Conservation (phyloP, 2,329 filamentous ascomycete genomes). For the Ophiostoma sp. region DNA sequence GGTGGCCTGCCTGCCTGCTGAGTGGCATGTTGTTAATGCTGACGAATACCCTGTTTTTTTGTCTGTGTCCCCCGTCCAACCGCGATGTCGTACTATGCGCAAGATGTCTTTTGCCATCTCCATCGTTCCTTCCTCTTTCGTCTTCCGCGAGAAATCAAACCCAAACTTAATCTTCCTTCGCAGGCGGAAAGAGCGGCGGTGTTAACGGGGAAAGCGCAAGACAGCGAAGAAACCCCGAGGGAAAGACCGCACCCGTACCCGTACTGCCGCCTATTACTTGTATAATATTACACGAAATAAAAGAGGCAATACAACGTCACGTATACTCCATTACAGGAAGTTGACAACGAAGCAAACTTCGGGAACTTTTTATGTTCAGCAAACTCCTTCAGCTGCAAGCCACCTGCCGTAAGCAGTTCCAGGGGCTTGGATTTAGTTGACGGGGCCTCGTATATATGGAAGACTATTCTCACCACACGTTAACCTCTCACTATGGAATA, state of each 20-base stretch:
- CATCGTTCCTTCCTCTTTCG: background rate
- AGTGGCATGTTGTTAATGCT: constrained; percentile 3
- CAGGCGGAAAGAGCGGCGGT: background rate
- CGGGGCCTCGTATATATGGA: background rate
- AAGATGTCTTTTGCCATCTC: background rate
- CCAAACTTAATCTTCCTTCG: background rate
- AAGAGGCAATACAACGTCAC: background rate
- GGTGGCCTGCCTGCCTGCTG: background rate
- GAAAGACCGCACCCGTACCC: background rate
- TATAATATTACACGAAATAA: background rate
- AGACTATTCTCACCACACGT: background rate
- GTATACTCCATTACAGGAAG: background rate
- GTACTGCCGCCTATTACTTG: background rate
- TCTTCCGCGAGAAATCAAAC: background rate
- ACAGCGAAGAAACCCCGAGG: background rate
- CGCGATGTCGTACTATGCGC: constrained; percentile 1
- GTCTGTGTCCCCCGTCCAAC: background rate
- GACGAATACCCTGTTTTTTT: background rate
- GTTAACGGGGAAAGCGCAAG: background rate
- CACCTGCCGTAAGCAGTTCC: background rate
- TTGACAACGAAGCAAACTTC: background rate
- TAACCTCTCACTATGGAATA: background rate
- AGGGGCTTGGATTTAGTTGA: background rate
- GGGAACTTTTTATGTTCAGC: background rate
- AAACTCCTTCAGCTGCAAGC: background rate